Evolutionary conservation across 2,329 filamentous ascomycete species (phyloP).

Genomic region (Talaromyces sp.): DNA sequence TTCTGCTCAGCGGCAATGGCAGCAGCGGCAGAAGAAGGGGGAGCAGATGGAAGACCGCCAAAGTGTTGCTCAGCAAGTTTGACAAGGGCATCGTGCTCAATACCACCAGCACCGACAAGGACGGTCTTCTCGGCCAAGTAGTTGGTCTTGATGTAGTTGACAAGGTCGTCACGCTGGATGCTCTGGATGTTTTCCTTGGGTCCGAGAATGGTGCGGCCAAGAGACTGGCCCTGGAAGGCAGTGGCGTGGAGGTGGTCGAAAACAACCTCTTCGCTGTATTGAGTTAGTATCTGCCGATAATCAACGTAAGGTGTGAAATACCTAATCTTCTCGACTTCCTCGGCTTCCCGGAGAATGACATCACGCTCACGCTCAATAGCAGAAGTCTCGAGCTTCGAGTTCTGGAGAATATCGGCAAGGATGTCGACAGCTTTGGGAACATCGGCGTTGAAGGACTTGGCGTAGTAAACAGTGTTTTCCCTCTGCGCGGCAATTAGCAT

Average conservation of each 20-base stretch:
- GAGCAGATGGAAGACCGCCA: conserved; percentile 69
- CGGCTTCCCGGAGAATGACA: conserved; percentile 96
- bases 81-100: conserved; percentile 91
- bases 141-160: conserved; percentile 98
- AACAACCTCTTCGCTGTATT: conserved; percentile 94
- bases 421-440: conserved; percentile 96
- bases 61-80: conserved; percentile 97
- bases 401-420: conserved; percentile 97
- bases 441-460: conserved; percentile 97
- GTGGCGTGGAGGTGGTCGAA: conserved; percentile 99
- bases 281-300: neutral
- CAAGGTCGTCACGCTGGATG: conserved; percentile 86
- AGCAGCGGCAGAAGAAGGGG: conserved; percentile 70
- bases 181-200: conserved; percentile 97
- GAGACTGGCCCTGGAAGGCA: conserved; percentile 91
- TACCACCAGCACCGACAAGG: conserved; percentile 88
- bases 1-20: conserved; percentile 70
- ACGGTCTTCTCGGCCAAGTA: conserved; percentile 99
- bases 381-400: conserved; percentile 91
- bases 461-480: conserved; percentile 99
- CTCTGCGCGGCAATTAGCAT: conserved; percentile 56
- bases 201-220: conserved; percentile 95
- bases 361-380: conserved; percentile 97
- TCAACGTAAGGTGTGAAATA: neutral
- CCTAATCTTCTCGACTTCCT: conserved; percentile 88